A percentile compares a stretch with the other conserved stretches of the same genome.
Conservation (phyloP, 2,329 filamentous ascomycete species). For the Grosmannia serpens region DNA sequence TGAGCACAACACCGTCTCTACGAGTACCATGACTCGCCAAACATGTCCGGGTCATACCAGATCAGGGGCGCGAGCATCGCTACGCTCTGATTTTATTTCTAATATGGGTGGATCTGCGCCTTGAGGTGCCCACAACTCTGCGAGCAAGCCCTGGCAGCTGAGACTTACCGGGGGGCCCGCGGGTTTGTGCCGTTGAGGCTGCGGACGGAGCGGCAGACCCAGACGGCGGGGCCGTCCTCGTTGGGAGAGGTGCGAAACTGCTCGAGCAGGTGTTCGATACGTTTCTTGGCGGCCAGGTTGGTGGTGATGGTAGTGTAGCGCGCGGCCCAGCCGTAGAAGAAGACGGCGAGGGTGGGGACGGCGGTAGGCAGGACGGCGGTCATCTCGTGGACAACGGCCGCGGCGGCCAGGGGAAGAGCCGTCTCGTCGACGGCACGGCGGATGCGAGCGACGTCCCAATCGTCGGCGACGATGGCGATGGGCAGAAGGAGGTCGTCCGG, state of each 20-base stretch:
- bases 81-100: background rate
- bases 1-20: too few species aligned
- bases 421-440: conserved; percentile 23
- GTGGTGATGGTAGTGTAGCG: conserved; percentile 57
- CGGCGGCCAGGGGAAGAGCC: conserved; percentile 40
- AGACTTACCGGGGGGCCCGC: background rate
- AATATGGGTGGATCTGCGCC: background rate
- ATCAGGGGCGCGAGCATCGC: too few species aligned
- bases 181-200: conserved; percentile 10
- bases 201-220: conserved; percentile 8
- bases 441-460: conserved; percentile 25
- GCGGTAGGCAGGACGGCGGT: conserved; percentile 33
- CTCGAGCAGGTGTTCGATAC: conserved; percentile 29
- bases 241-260: conserved; percentile 3
- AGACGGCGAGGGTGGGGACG: conserved; percentile 51
- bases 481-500: conserved; percentile 37
- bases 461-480: conserved; percentile 40
- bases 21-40: too few species aligned
- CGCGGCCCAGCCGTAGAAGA: conserved; percentile 58
- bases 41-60: too few species aligned
- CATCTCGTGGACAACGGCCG: conserved; percentile 17
- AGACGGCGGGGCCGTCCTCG: conserved; percentile 8
- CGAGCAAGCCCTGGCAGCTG: background rate
- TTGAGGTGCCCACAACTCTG: background rate
- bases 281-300: conserved; percentile 55